Evolutionary conservation across 2,329 filamentous ascomycete species (phyloP).

Genomic region (Phialocephala sp.): DNA sequence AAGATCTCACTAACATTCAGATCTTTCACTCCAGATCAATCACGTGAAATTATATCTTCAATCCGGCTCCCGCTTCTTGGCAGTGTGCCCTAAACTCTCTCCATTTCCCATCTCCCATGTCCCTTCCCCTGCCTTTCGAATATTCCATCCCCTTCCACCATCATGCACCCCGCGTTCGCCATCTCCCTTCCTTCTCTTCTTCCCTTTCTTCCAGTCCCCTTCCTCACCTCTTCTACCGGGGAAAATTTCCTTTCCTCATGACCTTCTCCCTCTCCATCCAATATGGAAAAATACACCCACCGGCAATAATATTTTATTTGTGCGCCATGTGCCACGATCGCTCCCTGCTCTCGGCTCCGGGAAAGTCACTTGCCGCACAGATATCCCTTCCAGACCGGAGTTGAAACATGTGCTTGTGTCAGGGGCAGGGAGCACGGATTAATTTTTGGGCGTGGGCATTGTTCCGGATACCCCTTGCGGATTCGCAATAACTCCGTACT

Average conservation of each 20-base stretch:
- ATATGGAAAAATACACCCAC: conserved; percentile 7
- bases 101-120: neutral
- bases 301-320: too few relatives aligned
- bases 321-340: neutral
- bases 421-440: neutral
- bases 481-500: too few relatives aligned
- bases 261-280: neutral
- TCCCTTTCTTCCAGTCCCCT: neutral
- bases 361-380: neutral
- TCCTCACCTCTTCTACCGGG: neutral
- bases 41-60: neutral
- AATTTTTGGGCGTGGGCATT: too few relatives aligned
- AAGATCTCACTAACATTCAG: too few relatives aligned
- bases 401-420: neutral
- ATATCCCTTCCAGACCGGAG: neutral
- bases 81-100: too few relatives aligned
- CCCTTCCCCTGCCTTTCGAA: neutral
- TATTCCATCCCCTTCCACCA: too few relatives aligned
- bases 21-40: neutral
- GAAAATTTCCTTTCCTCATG: neutral
- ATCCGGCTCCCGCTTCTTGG: neutral
- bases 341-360: neutral
- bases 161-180: conserved; percentile 3
- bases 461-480: too few relatives aligned
- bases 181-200: neutral